phyloP scores from a whole-genome alignment of 345 rosid genomes.

The Citrus inodora region DNA sequence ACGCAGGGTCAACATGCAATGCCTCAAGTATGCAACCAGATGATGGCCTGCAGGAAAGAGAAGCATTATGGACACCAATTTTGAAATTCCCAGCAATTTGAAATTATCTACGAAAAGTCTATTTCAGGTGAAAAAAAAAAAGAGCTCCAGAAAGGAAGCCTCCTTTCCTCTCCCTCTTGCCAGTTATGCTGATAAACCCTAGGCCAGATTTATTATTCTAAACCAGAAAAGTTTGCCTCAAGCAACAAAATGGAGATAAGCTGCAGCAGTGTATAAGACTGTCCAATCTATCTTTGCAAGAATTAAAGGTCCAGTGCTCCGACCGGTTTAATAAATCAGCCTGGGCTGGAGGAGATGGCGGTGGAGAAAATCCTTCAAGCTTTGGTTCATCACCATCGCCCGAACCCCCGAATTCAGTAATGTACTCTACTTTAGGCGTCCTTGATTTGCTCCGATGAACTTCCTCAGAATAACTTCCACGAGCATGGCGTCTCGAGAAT shows the following conservation, averaged over 20 bases:
- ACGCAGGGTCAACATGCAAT: constrained; percentile 94
- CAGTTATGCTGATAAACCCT: constrained; percentile 49
- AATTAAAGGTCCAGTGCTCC: constrained; percentile 99
- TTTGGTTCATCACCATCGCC: constrained; percentile 60
- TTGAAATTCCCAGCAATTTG: constrained; percentile 16
- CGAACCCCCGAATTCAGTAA: constrained; percentile 92
- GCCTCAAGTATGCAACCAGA: constrained; percentile 91
- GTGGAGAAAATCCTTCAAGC: constrained; percentile 85
- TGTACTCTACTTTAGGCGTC: constrained; percentile 78
- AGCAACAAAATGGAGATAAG: constrained; percentile 66
- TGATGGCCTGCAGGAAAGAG: constrained; percentile 79
- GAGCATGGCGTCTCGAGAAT: constrained; percentile 56
- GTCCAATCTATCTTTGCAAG: constrained; percentile 94
- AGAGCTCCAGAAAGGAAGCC: constrained; percentile 51
- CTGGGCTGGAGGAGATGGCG: constrained; percentile 70
- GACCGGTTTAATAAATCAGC: constrained; percentile 79
- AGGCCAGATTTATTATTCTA: constrained; percentile 40
- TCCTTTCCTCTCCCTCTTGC: constrained; percentile 52
- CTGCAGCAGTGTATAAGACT: constrained; percentile 71
- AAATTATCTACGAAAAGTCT: constrained; percentile 22
- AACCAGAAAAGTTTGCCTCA: constrained; percentile 48
- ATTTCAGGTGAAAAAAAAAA: constrained; percentile 23
- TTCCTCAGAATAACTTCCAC: constrained; percentile 63
- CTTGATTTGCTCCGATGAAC: constrained; percentile 54
- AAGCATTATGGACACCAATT: constrained; percentile 39